Conservation (phyloP, 164 flowering plant species). For the Santalum album region DNA sequence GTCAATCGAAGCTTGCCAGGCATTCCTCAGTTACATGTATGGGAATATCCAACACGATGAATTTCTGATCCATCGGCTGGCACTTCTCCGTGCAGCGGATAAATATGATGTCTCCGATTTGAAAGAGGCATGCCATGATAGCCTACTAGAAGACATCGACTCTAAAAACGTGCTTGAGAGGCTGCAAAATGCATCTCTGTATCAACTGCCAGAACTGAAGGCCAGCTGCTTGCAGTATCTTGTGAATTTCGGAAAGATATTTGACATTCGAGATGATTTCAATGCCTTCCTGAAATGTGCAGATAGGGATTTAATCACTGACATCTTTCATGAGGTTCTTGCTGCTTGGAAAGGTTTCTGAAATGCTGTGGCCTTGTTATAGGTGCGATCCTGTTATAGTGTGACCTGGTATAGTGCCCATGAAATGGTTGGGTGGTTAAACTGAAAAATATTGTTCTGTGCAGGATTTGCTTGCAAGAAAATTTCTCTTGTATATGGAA, state of each 20-base stretch:
- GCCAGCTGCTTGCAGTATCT: conserved; percentile 72
- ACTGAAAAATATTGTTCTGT: too few species aligned
- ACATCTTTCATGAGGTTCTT: conserved; percentile 73
- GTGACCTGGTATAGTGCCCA: too few species aligned
- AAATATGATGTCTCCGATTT: conserved; percentile 77
- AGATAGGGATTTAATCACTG: conserved; percentile 73
- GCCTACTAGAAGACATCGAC: conserved; percentile 83
- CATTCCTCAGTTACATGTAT: conserved; percentile 69
- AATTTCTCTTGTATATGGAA: too few species aligned
- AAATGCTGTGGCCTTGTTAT: not conserved
- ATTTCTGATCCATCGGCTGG: conserved; percentile 58
- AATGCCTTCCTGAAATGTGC: conserved; percentile 56
- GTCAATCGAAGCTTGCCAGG: conserved; percentile 67
- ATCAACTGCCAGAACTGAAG: conserved; percentile 69
- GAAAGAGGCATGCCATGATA: conserved; percentile 81
- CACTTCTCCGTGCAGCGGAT: conserved; percentile 82
- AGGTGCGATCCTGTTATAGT: too few species aligned
- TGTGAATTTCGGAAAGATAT: conserved; percentile 85
- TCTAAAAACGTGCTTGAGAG: conserved; percentile 80
- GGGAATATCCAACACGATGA: conserved; percentile 64
- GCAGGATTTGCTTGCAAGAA: too few species aligned
- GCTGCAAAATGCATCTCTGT: conserved; percentile 66
- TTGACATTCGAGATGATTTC: conserved; percentile 72
- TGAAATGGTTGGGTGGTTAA: too few species aligned
- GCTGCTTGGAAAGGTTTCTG: conserved; percentile 88